Evolutionary conservation across 805 yeast genomes (phyloP).

Genomic region (Lipomyces mesembrius): DNA sequence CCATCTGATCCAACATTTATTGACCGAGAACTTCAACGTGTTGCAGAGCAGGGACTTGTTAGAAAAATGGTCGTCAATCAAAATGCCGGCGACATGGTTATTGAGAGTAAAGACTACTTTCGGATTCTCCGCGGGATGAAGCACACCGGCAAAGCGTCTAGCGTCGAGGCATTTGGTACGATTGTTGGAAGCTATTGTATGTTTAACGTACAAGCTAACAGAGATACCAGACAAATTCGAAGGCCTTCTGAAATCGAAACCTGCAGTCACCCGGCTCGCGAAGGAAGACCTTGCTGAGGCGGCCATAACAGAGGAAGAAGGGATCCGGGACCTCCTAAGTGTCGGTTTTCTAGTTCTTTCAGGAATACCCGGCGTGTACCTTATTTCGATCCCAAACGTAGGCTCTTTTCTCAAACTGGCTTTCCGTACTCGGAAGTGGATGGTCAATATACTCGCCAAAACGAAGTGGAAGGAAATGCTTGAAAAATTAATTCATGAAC

Average conservation of each 20-base stretch:
- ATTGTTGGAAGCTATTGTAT: background rate
- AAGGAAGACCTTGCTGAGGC: slow-evolving; percentile 38
- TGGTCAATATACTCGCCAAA: slow-evolving; percentile 42
- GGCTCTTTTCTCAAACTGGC: slow-evolving; percentile 47
- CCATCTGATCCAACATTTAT: slow-evolving; percentile 46
- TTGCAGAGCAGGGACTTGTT: slow-evolving; percentile 39
- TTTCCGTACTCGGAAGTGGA: slow-evolving; percentile 46
- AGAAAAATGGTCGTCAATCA: slow-evolving; percentile 43
- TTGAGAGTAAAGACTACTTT: slow-evolving; percentile 40
- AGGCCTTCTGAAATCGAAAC: slow-evolving; percentile 39
- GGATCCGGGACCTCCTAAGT: slow-evolving; percentile 36
- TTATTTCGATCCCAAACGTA: slow-evolving; percentile 46
- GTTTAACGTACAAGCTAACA: background rate
- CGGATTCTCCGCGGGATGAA: slow-evolving; percentile 6
- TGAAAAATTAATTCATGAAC: slow-evolving; percentile 44
- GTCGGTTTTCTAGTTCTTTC: slow-evolving; percentile 48
- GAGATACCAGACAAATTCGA: slow-evolving; percentile 32
- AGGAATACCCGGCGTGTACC: slow-evolving; percentile 43
- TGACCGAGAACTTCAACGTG: slow-evolving; percentile 44
- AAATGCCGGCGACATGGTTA: slow-evolving; percentile 45
- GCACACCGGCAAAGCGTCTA: background rate
- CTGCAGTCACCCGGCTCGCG: slow-evolving; percentile 42
- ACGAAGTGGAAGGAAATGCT: slow-evolving; percentile 48
- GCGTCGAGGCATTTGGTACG: slow-evolving; percentile 10
- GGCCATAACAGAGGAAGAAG: slow-evolving; percentile 33